phyloP scores from a whole-genome alignment of 2,329 filamentous ascomycete species.

The Lecanicillium sp. region DNA sequence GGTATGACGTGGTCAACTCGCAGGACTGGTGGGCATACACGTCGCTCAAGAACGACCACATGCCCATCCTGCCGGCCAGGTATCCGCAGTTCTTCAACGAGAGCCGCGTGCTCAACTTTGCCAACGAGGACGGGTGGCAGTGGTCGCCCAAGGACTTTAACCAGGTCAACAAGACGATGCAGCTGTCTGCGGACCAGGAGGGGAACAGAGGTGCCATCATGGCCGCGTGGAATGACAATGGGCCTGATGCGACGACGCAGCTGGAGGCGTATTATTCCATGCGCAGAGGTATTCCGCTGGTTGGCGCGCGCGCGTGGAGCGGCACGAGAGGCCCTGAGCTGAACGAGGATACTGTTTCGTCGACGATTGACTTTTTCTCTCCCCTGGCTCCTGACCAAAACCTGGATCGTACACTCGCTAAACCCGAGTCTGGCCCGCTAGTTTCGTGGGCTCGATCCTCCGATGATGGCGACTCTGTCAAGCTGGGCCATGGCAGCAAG shows the following conservation, averaged over 20 bases:
- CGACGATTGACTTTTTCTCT: constrained; percentile 28
- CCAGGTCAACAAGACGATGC: constrained; percentile 10
- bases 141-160: constrained; percentile 16
- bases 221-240: constrained; percentile 17
- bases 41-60: constrained; percentile 28
- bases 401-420: constrained; percentile 12
- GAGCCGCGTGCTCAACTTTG: constrained; percentile 18
- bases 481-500: constrained; percentile 11
- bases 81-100: constrained; percentile 37
- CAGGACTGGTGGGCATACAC: constrained; percentile 20
- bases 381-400: constrained; percentile 13
- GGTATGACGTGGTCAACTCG: constrained; percentile 18
- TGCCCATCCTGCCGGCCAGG: constrained; percentile 36
- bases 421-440: constrained; percentile 10
- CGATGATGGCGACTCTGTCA: background rate
- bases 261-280: constrained; percentile 17
- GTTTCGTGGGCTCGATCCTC: background rate
- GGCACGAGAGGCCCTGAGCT: constrained; percentile 9
- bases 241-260: constrained; percentile 14
- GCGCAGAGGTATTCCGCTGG: constrained; percentile 13
- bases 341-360: constrained; percentile 15
- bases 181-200: constrained; percentile 10
- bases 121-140: constrained; percentile 13
- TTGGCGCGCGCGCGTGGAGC: constrained; percentile 19
- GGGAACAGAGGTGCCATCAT: constrained; percentile 12